phyloP scores from a whole-genome alignment of 495 filamentous ascomycete species.

The Neurospora sp. region DNA sequence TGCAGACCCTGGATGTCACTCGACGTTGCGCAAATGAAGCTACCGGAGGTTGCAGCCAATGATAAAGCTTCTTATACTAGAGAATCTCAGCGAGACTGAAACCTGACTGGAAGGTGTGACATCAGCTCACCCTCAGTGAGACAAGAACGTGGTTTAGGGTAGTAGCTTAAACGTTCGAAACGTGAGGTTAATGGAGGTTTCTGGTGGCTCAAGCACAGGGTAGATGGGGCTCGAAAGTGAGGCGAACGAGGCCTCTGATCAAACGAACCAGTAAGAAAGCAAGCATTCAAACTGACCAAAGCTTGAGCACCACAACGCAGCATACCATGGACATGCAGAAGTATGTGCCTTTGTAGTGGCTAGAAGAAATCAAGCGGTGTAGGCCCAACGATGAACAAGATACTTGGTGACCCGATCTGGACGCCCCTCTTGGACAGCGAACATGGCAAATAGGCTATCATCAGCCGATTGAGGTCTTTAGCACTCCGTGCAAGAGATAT shows the following conservation, averaged over 20 bases:
- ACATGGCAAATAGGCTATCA: slow-evolving; percentile 10
- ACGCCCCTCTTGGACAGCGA: slow-evolving; percentile 9
- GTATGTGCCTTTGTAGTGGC: slow-evolving; percentile 11
- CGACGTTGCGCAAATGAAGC: slow-evolving; percentile 5
- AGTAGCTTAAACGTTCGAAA: background rate
- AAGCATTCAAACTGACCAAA: background rate
- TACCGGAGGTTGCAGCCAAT: background rate
- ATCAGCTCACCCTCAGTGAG: background rate
- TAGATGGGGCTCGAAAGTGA: slow-evolving; percentile 19
- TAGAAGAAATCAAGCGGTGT: slow-evolving; percentile 16
- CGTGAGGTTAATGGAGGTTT: background rate
- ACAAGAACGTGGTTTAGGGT: background rate
- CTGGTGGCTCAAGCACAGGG: slow-evolving; percentile 2
- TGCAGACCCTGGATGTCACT: slow-evolving; percentile 14
- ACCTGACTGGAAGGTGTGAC: background rate
- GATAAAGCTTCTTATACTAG: background rate
- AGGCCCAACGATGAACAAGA: slow-evolving; percentile 2
- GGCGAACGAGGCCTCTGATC: slow-evolving; percentile 11
- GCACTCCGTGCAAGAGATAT: slow-evolving; percentile 8
- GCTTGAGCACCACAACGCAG: slow-evolving; percentile 9
- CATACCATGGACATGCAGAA: slow-evolving; percentile 7
- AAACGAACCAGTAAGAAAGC: slow-evolving; percentile 11
- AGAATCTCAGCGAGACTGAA: background rate
- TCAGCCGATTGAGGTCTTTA: background rate
- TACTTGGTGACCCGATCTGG: slow-evolving; percentile 10